Evolutionary conservation across 2,329 filamentous ascomycete genomes (phyloP).

Genomic region (Fusarium cyanostomum): DNA sequence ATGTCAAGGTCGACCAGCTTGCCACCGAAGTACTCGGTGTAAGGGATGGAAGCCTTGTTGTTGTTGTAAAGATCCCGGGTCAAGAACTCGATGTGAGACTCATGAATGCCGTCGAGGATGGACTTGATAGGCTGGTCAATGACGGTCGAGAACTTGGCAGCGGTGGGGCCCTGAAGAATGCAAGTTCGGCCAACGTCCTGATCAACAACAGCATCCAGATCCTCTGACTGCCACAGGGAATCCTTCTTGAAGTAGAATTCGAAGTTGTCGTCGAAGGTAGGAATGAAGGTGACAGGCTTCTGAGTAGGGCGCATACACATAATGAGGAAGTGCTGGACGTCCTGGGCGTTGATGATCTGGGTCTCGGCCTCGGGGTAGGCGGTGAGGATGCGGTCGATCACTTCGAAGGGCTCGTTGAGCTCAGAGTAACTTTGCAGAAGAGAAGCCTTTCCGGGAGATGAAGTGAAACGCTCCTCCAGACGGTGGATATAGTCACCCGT

Average conservation of each 20-base stretch:
- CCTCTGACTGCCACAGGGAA: constrained; percentile 98
- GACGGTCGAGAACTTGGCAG: constrained; percentile 87
- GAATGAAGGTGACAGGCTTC: constrained; percentile 97
- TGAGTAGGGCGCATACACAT: constrained; percentile 91
- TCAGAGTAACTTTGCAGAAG: constrained; percentile 91
- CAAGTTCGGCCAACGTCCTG: constrained; percentile 97
- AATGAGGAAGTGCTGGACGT: constrained; percentile 95
- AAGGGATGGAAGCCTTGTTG: constrained; percentile 78
- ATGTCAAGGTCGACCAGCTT: constrained; percentile 78
- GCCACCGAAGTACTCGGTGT: constrained; percentile 95
- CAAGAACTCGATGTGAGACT: constrained; percentile 83
- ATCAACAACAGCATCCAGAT: constrained; percentile 92
- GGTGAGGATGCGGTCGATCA: constrained; percentile 80
- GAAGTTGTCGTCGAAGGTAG: constrained; percentile 94
- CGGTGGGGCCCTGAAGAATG: constrained; percentile 94
- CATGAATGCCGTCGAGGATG: constrained; percentile 90
- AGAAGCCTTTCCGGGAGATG: constrained; percentile 75
- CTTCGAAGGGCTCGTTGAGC: constrained; percentile 80
- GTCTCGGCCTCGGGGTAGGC: constrained; percentile 86
- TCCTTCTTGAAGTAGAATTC: constrained; percentile 99
- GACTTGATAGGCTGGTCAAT: constrained; percentile 95
- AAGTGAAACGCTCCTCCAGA: constrained; percentile 94
- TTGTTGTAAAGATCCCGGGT: constrained; percentile 82
- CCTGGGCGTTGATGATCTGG: constrained; percentile 97
- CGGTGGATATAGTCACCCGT: constrained; percentile 97